A percentile compares a stretch with the other conserved stretches of the same genome.
Evolutionary conservation across 805 yeast genomes (phyloP).

Genomic region (Ogataea degrootiae): DNA sequence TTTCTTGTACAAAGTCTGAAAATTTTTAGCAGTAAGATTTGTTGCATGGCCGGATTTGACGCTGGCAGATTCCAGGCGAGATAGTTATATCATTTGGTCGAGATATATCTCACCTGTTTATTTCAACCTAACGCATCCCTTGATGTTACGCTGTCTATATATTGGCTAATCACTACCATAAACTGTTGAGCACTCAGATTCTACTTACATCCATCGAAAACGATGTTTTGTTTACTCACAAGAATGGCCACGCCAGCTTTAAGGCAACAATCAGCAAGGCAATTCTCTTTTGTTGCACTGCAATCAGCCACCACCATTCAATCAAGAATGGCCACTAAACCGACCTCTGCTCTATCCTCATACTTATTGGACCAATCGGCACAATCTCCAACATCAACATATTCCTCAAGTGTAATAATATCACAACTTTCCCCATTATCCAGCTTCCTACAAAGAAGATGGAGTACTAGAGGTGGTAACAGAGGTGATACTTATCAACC

Average conservation of each 20-base stretch:
- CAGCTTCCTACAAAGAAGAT: conserved; percentile 24
- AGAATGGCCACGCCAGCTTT: not conserved
- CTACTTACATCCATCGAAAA: too few relatives aligned
- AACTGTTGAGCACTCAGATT: too few relatives aligned
- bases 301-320: conserved; percentile 8
- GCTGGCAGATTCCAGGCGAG: too few relatives aligned
- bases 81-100: too few relatives aligned
- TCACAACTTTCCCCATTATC: conserved; percentile 11
- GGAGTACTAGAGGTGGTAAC: conserved; percentile 57
- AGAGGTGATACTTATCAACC: conserved; percentile 97
- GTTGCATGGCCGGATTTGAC: too few relatives aligned
- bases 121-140: too few relatives aligned
- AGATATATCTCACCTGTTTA: too few relatives aligned
- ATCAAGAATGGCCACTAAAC: conserved; percentile 2
- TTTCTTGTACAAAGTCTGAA: too few relatives aligned
- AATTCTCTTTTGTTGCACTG: conserved; percentile 9
- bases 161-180: too few relatives aligned
- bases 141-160: too few relatives aligned
- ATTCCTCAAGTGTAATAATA: conserved; percentile 20
- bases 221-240: conserved; percentile 2
- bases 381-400: conserved; percentile 10
- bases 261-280: conserved; percentile 7
- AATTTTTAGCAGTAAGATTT: too few relatives aligned
- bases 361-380: conserved; percentile 10
- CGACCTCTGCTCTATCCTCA: conserved; percentile 10